Base-by-base conservation (phyloP, 75 land plant species). In the Ceratopteris richardii region DNA sequence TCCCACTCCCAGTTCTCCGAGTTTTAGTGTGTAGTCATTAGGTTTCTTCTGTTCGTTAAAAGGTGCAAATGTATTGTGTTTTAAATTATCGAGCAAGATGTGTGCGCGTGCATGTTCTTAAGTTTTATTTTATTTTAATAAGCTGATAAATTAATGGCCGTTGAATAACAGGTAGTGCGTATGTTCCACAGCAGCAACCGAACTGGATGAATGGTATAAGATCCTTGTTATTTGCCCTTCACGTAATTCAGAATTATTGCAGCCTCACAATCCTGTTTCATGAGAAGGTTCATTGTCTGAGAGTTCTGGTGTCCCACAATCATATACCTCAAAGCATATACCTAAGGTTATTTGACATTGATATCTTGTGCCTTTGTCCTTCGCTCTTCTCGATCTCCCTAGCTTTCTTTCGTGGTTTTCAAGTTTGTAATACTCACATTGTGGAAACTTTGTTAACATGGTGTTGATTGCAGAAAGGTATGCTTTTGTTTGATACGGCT, bases 141-240 rank as follows among this genome's bases (percentile, higher is more conserved):
- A n/a, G n/a, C n/a, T n/a, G n/a, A n/a, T n/a, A n/a, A n/a, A n/a
- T n/a, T n/a, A n/a, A n/a, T n/a, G n/a, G n/a, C n/a, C n/a, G n/a
- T n/a, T n/a, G n/a, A n/a, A n/a, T n/a, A 65, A 62, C 84, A 92
- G 97, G 86, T 40, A 87, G 64, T 77, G 97, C 97, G 28, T 92
- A 92, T 85, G 73, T 82, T 28, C 97, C 97, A 51, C 84, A 87
- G 43, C 72, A 66, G 46, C 51, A 74, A 31, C 75, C 86, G 0
- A 63, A 60, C 9, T 41, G 27, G 44, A 29, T 25, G 28, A n/a
- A 44, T 29, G 59, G 66, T 56, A 64, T 55, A 4, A 28, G n/a
- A 10, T 11, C 14, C 5, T 24, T 22, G 11, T 18, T 9, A 48
- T 48, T 9, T 40, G 42, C 14, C 9, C 42, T 40, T 40, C 42